These are phyloP conservation scores for Stevia rebaudiana DNA, from an alignment of 140 eudicot species.

Conservation along the genomic window DNA sequence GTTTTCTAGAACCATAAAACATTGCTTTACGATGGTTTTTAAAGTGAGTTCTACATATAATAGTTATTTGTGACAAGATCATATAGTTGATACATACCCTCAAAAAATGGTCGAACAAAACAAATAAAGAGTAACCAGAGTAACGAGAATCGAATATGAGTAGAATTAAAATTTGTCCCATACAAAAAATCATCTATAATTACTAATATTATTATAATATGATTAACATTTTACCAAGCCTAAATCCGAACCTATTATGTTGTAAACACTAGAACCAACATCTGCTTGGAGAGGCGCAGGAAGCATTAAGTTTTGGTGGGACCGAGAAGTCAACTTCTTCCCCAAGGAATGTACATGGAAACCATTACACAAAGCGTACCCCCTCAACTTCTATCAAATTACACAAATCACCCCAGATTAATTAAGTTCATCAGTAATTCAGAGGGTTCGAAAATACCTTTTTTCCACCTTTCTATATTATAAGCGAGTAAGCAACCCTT, in stretches of 20 bases:
- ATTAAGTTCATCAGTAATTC: constrained; percentile 23
- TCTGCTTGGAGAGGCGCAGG: constrained; percentile 5
- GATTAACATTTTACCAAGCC: constrained; percentile 26
- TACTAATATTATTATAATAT: neutral
- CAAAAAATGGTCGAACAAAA: too few relatives aligned
- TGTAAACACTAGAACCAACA: constrained; percentile 24
- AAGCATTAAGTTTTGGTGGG: constrained; percentile 35
- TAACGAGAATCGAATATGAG: too few relatives aligned
- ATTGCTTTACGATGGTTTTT: too few relatives aligned
- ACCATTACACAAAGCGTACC: neutral
- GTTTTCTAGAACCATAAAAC: too few relatives aligned
- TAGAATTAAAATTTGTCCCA: too few relatives aligned
- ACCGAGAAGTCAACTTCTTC: constrained; percentile 38
- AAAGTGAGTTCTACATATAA: neutral
- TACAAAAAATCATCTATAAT: too few relatives aligned
- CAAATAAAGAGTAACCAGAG: too few relatives aligned
- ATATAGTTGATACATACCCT: too few relatives aligned
- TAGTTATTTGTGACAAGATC: neutral
- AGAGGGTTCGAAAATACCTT: constrained; percentile 50
- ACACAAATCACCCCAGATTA: neutral
- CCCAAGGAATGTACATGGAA: constrained; percentile 45
- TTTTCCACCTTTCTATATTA: constrained; percentile 44
- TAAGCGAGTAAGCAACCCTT: constrained; percentile 42
- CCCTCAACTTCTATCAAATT: neutral
- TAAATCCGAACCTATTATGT: constrained; percentile 37